Percentiles rank a stretch among this genome's conserved stretches.
phyloP scores from a whole-genome alignment of 306 rosid species.

The Clitoria ternatea region DNA sequence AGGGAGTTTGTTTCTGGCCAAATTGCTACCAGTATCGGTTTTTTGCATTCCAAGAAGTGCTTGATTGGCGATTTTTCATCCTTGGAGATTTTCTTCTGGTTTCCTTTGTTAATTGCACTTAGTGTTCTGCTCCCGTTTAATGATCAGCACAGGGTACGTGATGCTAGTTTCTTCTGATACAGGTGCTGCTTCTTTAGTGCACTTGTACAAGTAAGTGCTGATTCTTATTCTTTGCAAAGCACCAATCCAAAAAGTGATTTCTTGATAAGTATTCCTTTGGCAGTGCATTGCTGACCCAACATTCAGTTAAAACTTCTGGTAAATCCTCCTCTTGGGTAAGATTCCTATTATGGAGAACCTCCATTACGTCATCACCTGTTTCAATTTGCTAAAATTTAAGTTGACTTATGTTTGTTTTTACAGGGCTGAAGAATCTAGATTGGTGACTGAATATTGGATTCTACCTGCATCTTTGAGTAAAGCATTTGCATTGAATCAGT shows the following conservation, averaged over 20 bases:
- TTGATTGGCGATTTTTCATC: conserved; percentile 87
- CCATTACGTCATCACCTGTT: background rate
- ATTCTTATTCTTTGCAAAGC: background rate
- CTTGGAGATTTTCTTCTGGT: conserved; percentile 91
- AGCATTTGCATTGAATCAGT: conserved; percentile 43
- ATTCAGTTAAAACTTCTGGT: conserved; percentile 49
- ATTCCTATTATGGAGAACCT: background rate
- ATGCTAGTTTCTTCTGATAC: conserved; percentile 76
- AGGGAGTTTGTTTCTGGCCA: conserved; percentile 60
- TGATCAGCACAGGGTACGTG: conserved; percentile 76
- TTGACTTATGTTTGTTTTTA: conserved; percentile 13
- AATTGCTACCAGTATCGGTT: conserved; percentile 76
- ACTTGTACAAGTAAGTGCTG: conserved; percentile 61
- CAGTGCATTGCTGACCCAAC: conserved; percentile 80
- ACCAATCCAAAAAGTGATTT: background rate
- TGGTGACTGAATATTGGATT: conserved; percentile 44
- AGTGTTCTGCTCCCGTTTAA: conserved; percentile 61
- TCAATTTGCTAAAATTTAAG: background rate
- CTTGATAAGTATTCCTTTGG: conserved; percentile 22
- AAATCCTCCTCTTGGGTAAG: conserved; percentile 62
- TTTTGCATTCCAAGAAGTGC: conserved; percentile 96
- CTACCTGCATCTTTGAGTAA: conserved; percentile 53
- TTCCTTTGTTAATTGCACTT: conserved; percentile 97
- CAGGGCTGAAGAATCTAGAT: conserved; percentile 54
- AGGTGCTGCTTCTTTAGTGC: conserved; percentile 85